Evolutionary conservation across 768 basidiomycete genomes (phyloP), one percentile per base, ranked within the genome.

Genomic region (Kwoniella mangroviensis): DNA sequence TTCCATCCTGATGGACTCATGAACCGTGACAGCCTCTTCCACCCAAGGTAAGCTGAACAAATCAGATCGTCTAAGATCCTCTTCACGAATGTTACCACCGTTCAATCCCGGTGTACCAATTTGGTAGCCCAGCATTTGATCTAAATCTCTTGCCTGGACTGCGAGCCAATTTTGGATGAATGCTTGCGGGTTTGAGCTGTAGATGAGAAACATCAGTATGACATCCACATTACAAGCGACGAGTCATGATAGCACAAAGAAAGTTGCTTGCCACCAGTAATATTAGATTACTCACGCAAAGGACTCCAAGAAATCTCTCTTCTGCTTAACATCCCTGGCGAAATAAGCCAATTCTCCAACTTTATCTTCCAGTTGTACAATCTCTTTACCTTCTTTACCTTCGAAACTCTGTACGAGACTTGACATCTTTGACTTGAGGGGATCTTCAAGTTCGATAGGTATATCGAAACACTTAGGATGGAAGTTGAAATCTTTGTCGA

Each of bases 31-130:
- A 6, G 93, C 93, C 85, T 92, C 86, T 71, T 84, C 82, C 10
- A 97, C 93, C 94, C 94, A 98, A 4, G 93, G 92, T 79, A 96
- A 83, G 71, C 87, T 86, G 87, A 97, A 98, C 84, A 94, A 91
- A 81, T 97, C 94, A 78, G 92, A 94, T 62, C 93, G 85, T 71
- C 90, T 87, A 64, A 97, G 84, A 80, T 97, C 94, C 74, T 96
- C 94, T 67, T 92, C 92, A n/a, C 92, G 85, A 11, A 95, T 87
- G 21, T 77, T 79, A 4, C 82, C 83, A 1, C 82, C 82, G 51
- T 80, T 82, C 45, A 71, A 65, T 11, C 72, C 81, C n/a, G 2
- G 89, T 89, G 79, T 88, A 1, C 93, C 93, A 54, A 82, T 78
- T 61, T 85, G 84, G 79, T 91, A 92, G 40, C 93, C 93, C n/a